phyloP scores from a whole-genome alignment of 129 eudicot species.

The Chrysanthemum seticuspe region DNA sequence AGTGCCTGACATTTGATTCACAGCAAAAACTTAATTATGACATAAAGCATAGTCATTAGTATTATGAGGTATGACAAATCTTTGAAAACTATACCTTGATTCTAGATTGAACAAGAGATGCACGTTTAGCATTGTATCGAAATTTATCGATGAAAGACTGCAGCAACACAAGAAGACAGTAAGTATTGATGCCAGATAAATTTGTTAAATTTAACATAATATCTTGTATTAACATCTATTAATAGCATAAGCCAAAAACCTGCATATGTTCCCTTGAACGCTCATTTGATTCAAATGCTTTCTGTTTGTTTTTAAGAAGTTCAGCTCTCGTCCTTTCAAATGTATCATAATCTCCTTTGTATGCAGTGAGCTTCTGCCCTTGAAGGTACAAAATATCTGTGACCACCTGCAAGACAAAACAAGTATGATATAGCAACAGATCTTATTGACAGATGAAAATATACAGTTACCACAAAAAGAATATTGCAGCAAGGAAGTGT shows the following conservation, averaged over 20 bases:
- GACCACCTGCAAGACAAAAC: conserved; percentile 58
- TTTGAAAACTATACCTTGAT: conserved; percentile 61
- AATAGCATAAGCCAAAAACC: conserved; percentile 43
- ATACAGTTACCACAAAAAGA: neutral
- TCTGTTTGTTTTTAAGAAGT: conserved; percentile 73
- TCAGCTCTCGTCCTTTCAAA: conserved; percentile 98
- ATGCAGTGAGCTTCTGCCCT: conserved; percentile 73
- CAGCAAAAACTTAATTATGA: conserved; percentile 9
- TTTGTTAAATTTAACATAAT: conserved; percentile 7
- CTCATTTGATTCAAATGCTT: conserved; percentile 94
- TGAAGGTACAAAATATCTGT: conserved; percentile 96
- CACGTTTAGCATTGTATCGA: conserved; percentile 98
- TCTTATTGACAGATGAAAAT: conserved; percentile 4
- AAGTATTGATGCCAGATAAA: conserved; percentile 6
- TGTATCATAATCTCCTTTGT: conserved; percentile 88
- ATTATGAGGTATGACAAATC: conserved; percentile 12
- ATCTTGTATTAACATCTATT: too few species aligned
- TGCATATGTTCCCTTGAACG: conserved; percentile 94
- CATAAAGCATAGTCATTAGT: neutral
- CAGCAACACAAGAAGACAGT: conserved; percentile 45
- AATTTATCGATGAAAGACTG: conserved; percentile 95
- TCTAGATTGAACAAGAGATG: conserved; percentile 99
- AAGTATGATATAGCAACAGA: conserved; percentile 7
- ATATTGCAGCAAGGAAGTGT: conserved; percentile 13
- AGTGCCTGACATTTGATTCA: conserved; percentile 59